Conservation (phyloP, 2,329 filamentous ascomycete genomes). For the Aspergillus texensis region DNA sequence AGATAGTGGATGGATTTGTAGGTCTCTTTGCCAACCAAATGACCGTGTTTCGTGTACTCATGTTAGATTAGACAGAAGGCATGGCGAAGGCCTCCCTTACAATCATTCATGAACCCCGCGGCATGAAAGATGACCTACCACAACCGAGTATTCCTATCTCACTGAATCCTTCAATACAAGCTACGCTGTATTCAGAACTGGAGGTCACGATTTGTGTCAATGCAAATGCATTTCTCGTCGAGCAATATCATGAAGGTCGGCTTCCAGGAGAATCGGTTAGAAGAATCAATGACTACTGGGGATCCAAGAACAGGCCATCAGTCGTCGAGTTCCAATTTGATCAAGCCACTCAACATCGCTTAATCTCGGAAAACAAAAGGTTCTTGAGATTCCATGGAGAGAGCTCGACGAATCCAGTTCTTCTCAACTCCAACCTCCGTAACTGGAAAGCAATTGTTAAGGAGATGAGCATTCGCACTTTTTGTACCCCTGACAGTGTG, state of each 20-base stretch:
- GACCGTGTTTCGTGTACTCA: not conserved
- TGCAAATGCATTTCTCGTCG: constrained; percentile 49
- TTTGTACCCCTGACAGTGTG: constrained; percentile 53
- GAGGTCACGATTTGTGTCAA: constrained; percentile 50
- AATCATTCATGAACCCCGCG: constrained; percentile 11
- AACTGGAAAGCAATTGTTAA: constrained; percentile 53
- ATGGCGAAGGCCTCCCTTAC: constrained; percentile 25
- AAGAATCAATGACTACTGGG: constrained; percentile 45
- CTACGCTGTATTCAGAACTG: constrained; percentile 48
- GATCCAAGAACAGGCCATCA: constrained; percentile 49
- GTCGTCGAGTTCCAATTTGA: constrained; percentile 58
- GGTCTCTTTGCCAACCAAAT: constrained; percentile 16
- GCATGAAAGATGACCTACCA: constrained; percentile 19
- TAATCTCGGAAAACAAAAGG: constrained; percentile 51
- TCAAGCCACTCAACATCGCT: constrained; percentile 52
- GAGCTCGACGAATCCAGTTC: constrained; percentile 41
- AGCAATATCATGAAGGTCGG: constrained; percentile 43
- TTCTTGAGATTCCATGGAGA: constrained; percentile 51
- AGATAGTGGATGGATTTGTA: constrained; percentile 41
- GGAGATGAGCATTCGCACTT: constrained; percentile 53
- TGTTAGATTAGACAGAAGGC: constrained; percentile 27
- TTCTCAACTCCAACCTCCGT: constrained; percentile 50
- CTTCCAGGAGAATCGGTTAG: constrained; percentile 44
- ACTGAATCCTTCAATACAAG: constrained; percentile 43
- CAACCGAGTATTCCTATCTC: constrained; percentile 40